Base-by-base conservation (phyloP, 2,329 filamentous ascomycete genomes). In the Tolypocladium paradoxum region DNA sequence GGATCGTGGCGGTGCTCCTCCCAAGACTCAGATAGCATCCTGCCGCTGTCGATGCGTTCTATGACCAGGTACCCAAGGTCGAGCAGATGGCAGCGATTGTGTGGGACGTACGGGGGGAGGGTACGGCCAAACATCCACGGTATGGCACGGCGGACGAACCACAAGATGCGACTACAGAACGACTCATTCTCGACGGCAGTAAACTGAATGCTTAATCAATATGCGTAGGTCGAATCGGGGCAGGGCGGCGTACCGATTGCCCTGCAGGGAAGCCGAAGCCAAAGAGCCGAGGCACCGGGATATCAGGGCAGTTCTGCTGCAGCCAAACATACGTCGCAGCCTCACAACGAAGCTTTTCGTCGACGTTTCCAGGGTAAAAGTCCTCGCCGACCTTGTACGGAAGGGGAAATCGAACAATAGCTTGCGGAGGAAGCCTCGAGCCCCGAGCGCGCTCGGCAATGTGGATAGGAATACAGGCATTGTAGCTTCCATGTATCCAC, bases 291-390 rank as follows among this genome's bases (percentile, higher is more conserved):
- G 61, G 58, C 35, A 61, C 55, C 12, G 54, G 59, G n/a, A 62
- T 45, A 27, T 49, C 54, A 9, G 60, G 59, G 50, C 61, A 64
- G 49, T 64, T 57, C 35, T 56, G 49, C 49, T 62, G 56, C 51
- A 62, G 48, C 60, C 57, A 62, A n/a, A 52, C 50, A 49, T 62
- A 59, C 9, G 57, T 57, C 1, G 56, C 60, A 29, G 55, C 58
- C 51, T 62, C 61, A 31, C 54, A 58, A 12, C 56, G 56, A 14
- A 74, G 29, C 61, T 75, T 74, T 58, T 75, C 70, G 38, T 76
- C 69, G 18, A 63, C 64, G 52, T 70, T 74, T 18, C 70, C 72
- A 14, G 69, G 70, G 52, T 63, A 54, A 24, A 48, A 54, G 16
- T 51, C 53, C 52, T 74, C 72, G 11, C 70, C 72, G 6, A 71